phyloP scores from a whole-genome alignment of 2,329 filamentous ascomycete genomes.

The Verruconis gallopava region DNA sequence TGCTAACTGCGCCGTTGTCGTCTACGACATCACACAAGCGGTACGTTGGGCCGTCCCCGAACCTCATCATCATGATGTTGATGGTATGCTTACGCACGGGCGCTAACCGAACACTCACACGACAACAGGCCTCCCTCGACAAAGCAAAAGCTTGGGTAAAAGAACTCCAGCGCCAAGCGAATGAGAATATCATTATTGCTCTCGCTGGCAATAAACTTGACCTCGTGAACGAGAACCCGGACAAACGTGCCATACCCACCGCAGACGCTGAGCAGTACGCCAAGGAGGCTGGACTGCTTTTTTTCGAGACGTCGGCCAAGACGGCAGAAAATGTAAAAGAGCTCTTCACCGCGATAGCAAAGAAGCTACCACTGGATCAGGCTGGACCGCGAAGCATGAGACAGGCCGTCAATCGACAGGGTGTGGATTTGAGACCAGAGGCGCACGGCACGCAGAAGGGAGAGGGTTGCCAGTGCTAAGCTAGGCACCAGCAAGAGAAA shows the following conservation, averaged over 20 bases:
- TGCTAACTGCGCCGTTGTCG: constrained; percentile 96
- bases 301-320: constrained; percentile 98
- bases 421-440: constrained; percentile 55
- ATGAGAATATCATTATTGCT: constrained; percentile 99
- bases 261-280: constrained; percentile 93
- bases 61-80: constrained; percentile 4
- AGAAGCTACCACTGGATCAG: constrained; percentile 94
- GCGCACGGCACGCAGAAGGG: constrained; percentile 46
- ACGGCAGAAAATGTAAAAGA: constrained; percentile 92
- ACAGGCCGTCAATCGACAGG: constrained; percentile 44
- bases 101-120: constrained; percentile 3
- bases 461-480: constrained; percentile 51
- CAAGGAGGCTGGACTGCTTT: constrained; percentile 80
- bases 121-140: constrained; percentile 71
- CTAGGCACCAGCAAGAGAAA: too few relatives aligned
- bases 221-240: constrained; percentile 83
- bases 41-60: constrained; percentile 42
- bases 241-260: constrained; percentile 83
- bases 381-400: constrained; percentile 80
- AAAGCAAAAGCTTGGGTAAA: constrained; percentile 99
- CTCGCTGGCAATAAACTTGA: constrained; percentile 97
- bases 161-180: constrained; percentile 94
- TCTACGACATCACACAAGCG: constrained; percentile 98
- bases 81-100: too few relatives aligned
- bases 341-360: constrained; percentile 92